A percentile compares a stretch with the other conserved stretches of the same genome.
Evolutionary conservation across 805 yeast species (phyloP).

Genomic region (Saccharomycopsis amapae): DNA sequence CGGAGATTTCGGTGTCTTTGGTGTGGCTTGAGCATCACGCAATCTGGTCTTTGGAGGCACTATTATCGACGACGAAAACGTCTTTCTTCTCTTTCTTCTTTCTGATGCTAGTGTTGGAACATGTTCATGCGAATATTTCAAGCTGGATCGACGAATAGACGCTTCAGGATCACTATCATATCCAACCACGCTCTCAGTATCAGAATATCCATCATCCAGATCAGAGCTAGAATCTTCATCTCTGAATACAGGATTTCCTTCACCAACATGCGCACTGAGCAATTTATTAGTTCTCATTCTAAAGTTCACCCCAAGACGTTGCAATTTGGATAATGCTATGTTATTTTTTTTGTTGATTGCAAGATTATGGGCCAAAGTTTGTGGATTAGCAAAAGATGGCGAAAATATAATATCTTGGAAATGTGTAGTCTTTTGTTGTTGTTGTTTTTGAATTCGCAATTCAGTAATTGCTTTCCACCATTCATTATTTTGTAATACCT

Average conservation of each 20-base stretch:
- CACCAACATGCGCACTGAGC: conserved; percentile 28
- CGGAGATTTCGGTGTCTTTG: conserved; percentile 18
- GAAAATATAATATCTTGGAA: background rate
- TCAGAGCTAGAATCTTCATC: conserved; percentile 29
- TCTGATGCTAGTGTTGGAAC: conserved; percentile 1
- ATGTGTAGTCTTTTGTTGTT: background rate
- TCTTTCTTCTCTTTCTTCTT: conserved; percentile 17
- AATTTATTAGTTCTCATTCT: conserved; percentile 63
- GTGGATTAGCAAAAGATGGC: background rate
- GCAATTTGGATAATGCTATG: conserved; percentile 49
- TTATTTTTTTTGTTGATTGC: conserved; percentile 3
- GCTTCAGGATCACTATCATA: conserved; percentile 21
- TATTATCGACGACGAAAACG: conserved; percentile 9
- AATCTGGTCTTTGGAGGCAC: background rate
- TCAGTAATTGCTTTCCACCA: conserved; percentile 79
- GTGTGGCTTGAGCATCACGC: background rate
- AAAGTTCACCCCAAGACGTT: conserved; percentile 70
- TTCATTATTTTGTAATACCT: conserved; percentile 49
- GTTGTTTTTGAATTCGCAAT: conserved; percentile 38
- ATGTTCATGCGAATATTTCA: background rate
- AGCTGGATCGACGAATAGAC: background rate
- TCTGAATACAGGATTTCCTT: conserved; percentile 23
- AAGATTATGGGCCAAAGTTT: background rate
- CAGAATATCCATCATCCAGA: conserved; percentile 26
- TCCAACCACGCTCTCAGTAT: conserved; percentile 4